Percentiles rank a stretch among this genome's conserved stretches.
Evolutionary conservation across 257 asterid genomes (phyloP).

Genomic region (Scutellaria minor): DNA sequence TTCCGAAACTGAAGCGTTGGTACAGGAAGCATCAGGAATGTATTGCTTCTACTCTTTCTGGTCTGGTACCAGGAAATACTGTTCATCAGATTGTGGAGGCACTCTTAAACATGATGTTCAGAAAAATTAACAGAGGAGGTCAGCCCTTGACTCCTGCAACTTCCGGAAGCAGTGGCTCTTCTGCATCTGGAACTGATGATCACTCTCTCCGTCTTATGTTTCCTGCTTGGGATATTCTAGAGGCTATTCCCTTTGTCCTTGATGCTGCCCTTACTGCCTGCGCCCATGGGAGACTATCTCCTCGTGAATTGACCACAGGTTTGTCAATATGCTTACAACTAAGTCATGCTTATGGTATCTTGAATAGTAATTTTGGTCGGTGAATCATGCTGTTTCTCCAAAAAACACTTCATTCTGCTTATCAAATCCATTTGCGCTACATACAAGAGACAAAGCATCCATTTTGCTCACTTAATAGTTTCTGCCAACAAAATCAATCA

Average conservation of each 20-base stretch:
- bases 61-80: constrained; percentile 87
- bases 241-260: constrained; percentile 96
- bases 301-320: constrained; percentile 98
- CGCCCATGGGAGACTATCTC: constrained; percentile 87
- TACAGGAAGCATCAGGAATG: constrained; percentile 91
- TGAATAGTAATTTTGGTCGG: constrained; percentile 20
- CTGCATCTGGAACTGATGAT: constrained; percentile 78
- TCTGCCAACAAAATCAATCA: constrained; percentile 10
- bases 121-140: constrained; percentile 66
- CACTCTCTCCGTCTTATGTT: constrained; percentile 62
- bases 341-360: constrained; percentile 23
- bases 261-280: constrained; percentile 97
- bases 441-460: background rate
- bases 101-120: constrained; percentile 83
- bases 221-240: constrained; percentile 99
- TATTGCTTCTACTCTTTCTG: constrained; percentile 81
- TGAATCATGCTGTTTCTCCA: constrained; percentile 24
- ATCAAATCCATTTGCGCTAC: constrained; percentile 20
- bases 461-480: constrained; percentile 14
- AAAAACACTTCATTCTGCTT: constrained; percentile 28
- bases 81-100: constrained; percentile 91
- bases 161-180: constrained; percentile 79
- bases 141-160: constrained; percentile 66
- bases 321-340: constrained; percentile 32
- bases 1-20: constrained; percentile 92